Base-by-base conservation (phyloP, 768 basidiomycete genomes). In the Mycena rebaudengoi region DNA sequence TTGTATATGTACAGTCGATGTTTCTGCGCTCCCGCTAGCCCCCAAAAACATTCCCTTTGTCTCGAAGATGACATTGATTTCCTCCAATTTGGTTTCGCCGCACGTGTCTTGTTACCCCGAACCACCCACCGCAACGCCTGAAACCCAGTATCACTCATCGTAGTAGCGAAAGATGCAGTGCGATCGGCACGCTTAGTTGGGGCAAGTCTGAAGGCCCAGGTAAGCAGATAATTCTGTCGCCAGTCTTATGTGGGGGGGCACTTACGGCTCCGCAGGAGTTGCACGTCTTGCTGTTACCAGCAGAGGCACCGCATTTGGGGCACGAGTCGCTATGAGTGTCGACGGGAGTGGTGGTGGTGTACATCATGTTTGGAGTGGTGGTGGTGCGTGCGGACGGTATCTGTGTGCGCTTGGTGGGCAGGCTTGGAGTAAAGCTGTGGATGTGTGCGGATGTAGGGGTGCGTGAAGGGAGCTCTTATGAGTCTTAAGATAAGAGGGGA, bases 181-280 rank as follows among this genome's bases (percentile, higher is more conserved):
- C 49, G 49, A 51, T 51, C 5, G 20, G 49, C 49, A 51, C 49
- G 49, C 49, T 37, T 51, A 51, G 33, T 51, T 51, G 49, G 49
- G 49, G 49, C 49, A 51, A 25, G n/a, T 51, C 49, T 51, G 49
- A 51, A 35, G 49, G n/a, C n/a, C n/a, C n/a, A 51, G 49, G 49
- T 51, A 25, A 51, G 32, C 33, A 51, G 33, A 37, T 7, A 37
- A 37, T 51, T 37, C 49, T 51, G 49, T 51, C 32, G 49, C 49
- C 21, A 51, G 49, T 51, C 49, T 37, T 35, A 37, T 51, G 49
- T 21, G n/a, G n/a, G 49, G 49, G 49, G 49, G 21, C 49, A 51
- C 49, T 51, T 51, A 51, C 49, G 33, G 49, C 49, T 51, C 49
- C 49, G 49, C 49, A 51, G 49, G 49, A 51, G 49, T 23, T 25